Evolutionary conservation across 2,329 filamentous ascomycete genomes (phyloP).

Genomic region (Pseudogymnoascus sp.): DNA sequence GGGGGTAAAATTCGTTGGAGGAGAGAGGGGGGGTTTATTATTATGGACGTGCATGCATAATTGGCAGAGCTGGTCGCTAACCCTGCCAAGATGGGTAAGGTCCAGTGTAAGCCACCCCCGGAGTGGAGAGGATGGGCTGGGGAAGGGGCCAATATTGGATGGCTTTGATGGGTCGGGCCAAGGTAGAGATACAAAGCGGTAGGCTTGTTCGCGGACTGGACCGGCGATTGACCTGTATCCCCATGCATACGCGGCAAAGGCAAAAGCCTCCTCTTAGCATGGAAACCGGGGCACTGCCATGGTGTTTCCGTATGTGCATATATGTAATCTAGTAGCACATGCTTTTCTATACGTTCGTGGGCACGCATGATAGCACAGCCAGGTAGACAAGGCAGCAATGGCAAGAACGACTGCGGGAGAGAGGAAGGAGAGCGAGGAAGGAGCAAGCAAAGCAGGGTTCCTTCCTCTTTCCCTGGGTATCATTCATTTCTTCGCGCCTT

Average conservation of each 20-base stretch:
- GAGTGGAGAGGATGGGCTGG: background rate
- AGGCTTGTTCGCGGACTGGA: background rate
- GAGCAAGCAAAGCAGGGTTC: background rate
- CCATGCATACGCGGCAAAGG: background rate
- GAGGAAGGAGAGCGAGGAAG: background rate
- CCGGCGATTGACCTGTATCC: background rate
- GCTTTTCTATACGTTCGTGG: background rate
- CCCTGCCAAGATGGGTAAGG: constrained; percentile 1
- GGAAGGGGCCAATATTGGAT: background rate
- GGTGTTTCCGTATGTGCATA: too few relatives aligned
- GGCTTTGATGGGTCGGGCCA: background rate
- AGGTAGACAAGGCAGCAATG: background rate
- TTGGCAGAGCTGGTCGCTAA: background rate
- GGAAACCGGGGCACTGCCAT: background rate
- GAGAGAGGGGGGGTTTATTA: background rate
- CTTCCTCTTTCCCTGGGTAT: background rate
- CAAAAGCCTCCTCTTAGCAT: background rate
- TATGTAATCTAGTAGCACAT: too few relatives aligned
- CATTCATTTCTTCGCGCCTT: background rate
- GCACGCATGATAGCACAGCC: background rate
- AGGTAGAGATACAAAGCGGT: background rate
- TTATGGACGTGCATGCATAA: background rate
- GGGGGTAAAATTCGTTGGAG: background rate
- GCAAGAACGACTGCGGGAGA: background rate
- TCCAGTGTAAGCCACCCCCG: background rate